phyloP scores from a whole-genome alignment of 108 stramenopile species.

The Nitzschia sp. region DNA sequence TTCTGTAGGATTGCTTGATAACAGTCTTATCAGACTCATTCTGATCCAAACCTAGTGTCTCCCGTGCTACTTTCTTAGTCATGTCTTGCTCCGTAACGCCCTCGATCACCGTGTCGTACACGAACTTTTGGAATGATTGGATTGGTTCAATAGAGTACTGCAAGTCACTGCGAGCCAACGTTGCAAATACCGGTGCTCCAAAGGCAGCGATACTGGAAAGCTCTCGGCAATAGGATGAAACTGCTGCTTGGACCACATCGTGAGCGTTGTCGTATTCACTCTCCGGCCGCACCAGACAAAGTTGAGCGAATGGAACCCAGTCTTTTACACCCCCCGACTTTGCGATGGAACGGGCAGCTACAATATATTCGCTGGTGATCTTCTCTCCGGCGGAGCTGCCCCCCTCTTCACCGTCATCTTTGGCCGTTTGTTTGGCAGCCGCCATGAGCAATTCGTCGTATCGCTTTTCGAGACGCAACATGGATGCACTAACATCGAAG shows the following conservation, averaged over 20 bases:
- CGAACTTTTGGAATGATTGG: slow-evolving; percentile 67
- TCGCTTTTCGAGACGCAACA: slow-evolving; percentile 61
- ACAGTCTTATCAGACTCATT: slow-evolving; percentile 6
- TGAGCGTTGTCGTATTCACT: slow-evolving; percentile 40
- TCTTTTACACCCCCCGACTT: slow-evolving; percentile 45
- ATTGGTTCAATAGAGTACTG: slow-evolving; percentile 72
- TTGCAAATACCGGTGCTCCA: slow-evolving; percentile 58
- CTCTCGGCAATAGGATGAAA: slow-evolving; percentile 81
- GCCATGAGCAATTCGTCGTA: slow-evolving; percentile 61
- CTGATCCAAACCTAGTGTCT: slow-evolving; percentile 49
- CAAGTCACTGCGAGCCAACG: slow-evolving; percentile 58
- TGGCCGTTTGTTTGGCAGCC: slow-evolving; percentile 44
- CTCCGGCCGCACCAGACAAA: slow-evolving; percentile 49
- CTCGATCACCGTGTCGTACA: slow-evolving; percentile 74
- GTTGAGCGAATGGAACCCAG: slow-evolving; percentile 82
- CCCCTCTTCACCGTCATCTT: slow-evolving; percentile 20
- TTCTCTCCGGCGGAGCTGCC: slow-evolving; percentile 9
- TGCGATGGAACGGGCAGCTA: slow-evolving; percentile 48
- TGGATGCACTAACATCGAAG: slow-evolving; percentile 64
- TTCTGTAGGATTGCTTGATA: slow-evolving; percentile 74
- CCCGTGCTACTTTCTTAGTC: slow-evolving; percentile 52
- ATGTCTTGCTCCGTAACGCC: slow-evolving; percentile 35
- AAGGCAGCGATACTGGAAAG: slow-evolving; percentile 53
- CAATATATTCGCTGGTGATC: slow-evolving; percentile 55
- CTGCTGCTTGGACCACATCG: slow-evolving; percentile 44